phyloP scores from a whole-genome alignment of 2,329 filamentous ascomycete genomes.

The Ceratocystis colombiana region DNA sequence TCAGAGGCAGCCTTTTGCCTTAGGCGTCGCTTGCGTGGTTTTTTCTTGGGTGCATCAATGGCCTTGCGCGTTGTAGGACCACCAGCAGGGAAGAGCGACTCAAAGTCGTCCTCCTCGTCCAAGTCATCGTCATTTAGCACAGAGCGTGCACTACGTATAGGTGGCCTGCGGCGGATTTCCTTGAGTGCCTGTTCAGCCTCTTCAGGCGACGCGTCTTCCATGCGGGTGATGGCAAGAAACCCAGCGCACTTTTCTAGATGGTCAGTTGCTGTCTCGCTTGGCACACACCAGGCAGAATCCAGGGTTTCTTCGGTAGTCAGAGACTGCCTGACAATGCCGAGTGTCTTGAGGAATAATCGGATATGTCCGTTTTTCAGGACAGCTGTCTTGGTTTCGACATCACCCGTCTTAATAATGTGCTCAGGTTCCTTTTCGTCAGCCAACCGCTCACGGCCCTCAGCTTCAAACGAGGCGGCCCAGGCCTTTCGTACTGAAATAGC shows the following conservation, averaged over 20 bases:
- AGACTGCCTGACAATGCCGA: slow-evolving; percentile 54
- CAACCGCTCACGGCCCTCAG: slow-evolving; percentile 34
- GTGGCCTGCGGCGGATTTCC: slow-evolving; percentile 39
- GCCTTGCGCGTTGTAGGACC: slow-evolving; percentile 50
- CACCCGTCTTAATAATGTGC: slow-evolving; percentile 49
- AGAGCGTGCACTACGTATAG: slow-evolving; percentile 41
- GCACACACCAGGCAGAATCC: slow-evolving; percentile 70
- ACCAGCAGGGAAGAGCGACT: slow-evolving; percentile 58
- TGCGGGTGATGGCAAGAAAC: slow-evolving; percentile 60
- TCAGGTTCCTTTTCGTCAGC: slow-evolving; percentile 15
- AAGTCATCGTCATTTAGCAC: slow-evolving; percentile 49
- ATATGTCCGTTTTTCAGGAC: slow-evolving; percentile 86
- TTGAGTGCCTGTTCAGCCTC: slow-evolving; percentile 68
- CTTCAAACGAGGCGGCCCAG: slow-evolving; percentile 65
- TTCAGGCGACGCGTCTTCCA: slow-evolving; percentile 65
- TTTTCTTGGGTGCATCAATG: slow-evolving; percentile 45
- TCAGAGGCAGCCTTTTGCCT: slow-evolving; percentile 39
- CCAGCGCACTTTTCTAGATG: slow-evolving; percentile 47
- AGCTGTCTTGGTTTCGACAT: slow-evolving; percentile 55
- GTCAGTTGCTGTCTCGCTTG: slow-evolving; percentile 52
- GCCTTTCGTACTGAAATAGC: slow-evolving; percentile 63
- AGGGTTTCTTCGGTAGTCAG: slow-evolving; percentile 55
- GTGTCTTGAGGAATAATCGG: slow-evolving; percentile 68
- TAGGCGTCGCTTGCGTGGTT: slow-evolving; percentile 29
- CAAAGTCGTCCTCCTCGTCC: slow-evolving; percentile 39